Base-by-base conservation (phyloP, 768 basidiomycete species). In the Phaffia australis region DNA sequence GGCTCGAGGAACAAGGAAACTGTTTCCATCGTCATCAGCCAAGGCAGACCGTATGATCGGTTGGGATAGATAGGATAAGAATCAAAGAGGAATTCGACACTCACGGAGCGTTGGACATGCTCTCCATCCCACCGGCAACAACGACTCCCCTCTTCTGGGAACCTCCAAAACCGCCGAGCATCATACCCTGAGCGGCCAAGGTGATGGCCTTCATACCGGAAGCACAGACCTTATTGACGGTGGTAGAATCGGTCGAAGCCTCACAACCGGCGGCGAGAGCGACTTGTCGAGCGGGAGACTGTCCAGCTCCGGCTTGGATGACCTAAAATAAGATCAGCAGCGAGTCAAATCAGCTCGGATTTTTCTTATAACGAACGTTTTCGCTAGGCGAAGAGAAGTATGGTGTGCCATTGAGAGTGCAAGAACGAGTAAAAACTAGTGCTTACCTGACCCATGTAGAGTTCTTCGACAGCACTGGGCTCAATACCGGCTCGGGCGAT, bases 191-290 rank as follows among this genome's bases (percentile, higher is more conserved):
- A 30, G 90, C 82, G 64, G 90, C 95, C 69, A 98, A 81, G 77
- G 91, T 95, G 79, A 98, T 84, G 32, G 93, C 82, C 79, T 98
- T 98, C 82, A 99, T 80, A 69, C 95, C 95, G 63, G 89, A 92
- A 6, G 95, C 95, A 77, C 95, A 99, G 76, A 99, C 95, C 80
- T 99, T 99, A 84, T 99, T 99, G 80, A 99, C 85, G 58, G 95
- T 99, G 48, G 95, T 98, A 25, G 94, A 93, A 79, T 99, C 95
- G 30, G 94, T 93, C 65, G 81, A 81, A 14, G 85, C 76, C 70
- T 82, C 84, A 74, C 95, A 80, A 70, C 95, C 95, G n/a, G 92
- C 83, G 64, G 79, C 82, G 66, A 99, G 84, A n/a, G 86, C 91
- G 63, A 93, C 95, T 78, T 99, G 95, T 70, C 95, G 85, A 61